A percentile compares a stretch with the other conserved stretches of the same genome.
Evolutionary conservation across 208 protist genomes (phyloP).

Genomic region (Leishmania gerbilli): DNA sequence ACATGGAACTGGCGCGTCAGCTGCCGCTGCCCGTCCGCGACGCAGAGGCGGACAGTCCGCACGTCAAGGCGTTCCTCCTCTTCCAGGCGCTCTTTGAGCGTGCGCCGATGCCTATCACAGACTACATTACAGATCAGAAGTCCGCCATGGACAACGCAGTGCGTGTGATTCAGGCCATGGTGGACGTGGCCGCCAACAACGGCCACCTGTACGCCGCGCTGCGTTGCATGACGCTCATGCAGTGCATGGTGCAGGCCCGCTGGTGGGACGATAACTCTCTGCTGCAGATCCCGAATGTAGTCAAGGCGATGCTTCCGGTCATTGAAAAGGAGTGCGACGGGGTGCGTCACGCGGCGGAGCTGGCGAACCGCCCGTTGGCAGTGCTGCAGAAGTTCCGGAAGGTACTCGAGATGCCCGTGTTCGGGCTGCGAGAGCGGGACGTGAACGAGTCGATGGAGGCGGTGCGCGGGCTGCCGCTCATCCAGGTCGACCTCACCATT

Average conservation of each 20-base stretch:
- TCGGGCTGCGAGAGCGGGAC: slow-evolving; percentile 46
- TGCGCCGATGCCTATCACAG: slow-evolving; percentile 93
- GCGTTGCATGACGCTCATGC: slow-evolving; percentile 91
- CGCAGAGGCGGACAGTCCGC: slow-evolving; percentile 84
- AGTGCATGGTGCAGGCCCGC: slow-evolving; percentile 95
- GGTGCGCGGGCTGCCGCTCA: slow-evolving; percentile 70
- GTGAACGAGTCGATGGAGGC: slow-evolving; percentile 78
- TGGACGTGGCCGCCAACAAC: slow-evolving; percentile 95
- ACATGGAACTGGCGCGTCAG: slow-evolving; percentile 80
- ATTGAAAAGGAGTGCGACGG: slow-evolving; percentile 53
- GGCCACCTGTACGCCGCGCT: slow-evolving; percentile 91
- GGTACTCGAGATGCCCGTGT: slow-evolving; percentile 53
- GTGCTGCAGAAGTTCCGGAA: slow-evolving; percentile 46
- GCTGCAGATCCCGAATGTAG: slow-evolving; percentile 88
- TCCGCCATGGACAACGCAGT: slow-evolving; percentile 97
- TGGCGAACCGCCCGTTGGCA: slow-evolving; percentile 69
- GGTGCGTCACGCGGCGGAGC: slow-evolving; percentile 65
- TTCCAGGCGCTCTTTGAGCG: slow-evolving; percentile 98
- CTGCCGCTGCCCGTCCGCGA: slow-evolving; percentile 77
- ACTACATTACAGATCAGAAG: slow-evolving; percentile 98
- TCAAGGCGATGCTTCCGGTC: slow-evolving; percentile 65
- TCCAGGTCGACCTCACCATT: slow-evolving; percentile 73
- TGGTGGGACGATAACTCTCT: slow-evolving; percentile 89
- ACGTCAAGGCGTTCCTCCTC: slow-evolving; percentile 97
- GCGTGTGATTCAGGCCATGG: slow-evolving; percentile 96